Base-by-base conservation (phyloP, 2,329 filamentous ascomycete species). In the Diaporthe sp. region DNA sequence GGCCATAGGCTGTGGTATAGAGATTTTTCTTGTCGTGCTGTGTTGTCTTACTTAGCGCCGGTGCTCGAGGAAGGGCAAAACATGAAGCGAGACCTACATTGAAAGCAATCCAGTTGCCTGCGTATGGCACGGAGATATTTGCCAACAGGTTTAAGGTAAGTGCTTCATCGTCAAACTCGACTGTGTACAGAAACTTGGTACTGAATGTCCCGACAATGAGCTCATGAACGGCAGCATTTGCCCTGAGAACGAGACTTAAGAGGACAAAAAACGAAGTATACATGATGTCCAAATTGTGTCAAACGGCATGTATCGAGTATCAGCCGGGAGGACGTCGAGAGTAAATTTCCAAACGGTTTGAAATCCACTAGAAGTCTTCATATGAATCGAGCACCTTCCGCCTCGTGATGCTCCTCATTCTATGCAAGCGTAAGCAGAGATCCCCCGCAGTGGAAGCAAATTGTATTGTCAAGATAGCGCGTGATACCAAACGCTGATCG, bases 171-270 rank as follows among this genome's bases (percentile, higher is more conserved):
- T 83, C 80, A 73, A 83, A 83, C 60, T 81, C 79, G 4, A 82
- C 67, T 0, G 81, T 82, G 73, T 83, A 83, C 8, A 84, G 79
- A 34, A 73, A 78, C 13, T 78, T 76, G 2, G 79, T 81, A 51
- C 78, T 77, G 58, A 83, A 83, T 9, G 80, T 81, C 22, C 81
- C 82, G 28, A 83, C 78, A 63, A 84, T 78, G 1, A 84, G 75
- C 7, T 80, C 75, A 75, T 82, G 80, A 39, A 80, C 78, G 3
- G 74, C 20, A 20, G 57, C 71, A 20, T 72, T 49, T 17, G 6
- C 57, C 5, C 5, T 22, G 31, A 39, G 6, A 28, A 34, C 31
- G 44, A 71, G 20, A 6, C 44, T 37, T 9, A 20, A 17, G 3
- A 67, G 1, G 44, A 10, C 7, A 15, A 67, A 0, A 4, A 37